Conservation (phyloP, 2,329 filamentous ascomycete species). For the Massarina eburnea region DNA sequence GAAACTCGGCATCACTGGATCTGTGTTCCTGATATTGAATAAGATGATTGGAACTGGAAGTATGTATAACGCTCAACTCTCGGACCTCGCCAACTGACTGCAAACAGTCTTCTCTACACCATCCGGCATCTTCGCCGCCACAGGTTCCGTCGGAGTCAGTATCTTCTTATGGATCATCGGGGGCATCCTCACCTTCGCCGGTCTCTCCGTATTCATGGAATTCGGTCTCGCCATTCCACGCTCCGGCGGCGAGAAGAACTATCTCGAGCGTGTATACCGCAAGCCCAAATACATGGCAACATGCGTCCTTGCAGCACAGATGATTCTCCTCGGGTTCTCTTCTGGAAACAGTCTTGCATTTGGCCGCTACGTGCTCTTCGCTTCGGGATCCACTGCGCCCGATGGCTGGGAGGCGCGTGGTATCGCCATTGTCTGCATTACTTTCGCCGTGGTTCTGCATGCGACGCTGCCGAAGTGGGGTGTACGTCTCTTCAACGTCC, state of each 20-base stretch:
- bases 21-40: conserved; percentile 39
- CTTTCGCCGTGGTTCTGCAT: conserved; percentile 59
- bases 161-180: conserved; percentile 57
- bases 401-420: conserved; percentile 61
- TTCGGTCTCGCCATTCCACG: conserved; percentile 64
- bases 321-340: conserved; percentile 64
- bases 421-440: conserved; percentile 50
- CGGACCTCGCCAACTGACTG: background rate
- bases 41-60: conserved; percentile 35
- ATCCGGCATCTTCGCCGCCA: conserved; percentile 57
- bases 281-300: conserved; percentile 61
- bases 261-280: conserved; percentile 64
- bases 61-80: conserved; percentile 12
- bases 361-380: conserved; percentile 60
- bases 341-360: conserved; percentile 62
- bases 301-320: conserved; percentile 61
- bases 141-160: conserved; percentile 58
- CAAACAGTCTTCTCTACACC: conserved; percentile 57
- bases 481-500: conserved; percentile 59
- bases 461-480: conserved; percentile 59
- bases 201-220: conserved; percentile 64
- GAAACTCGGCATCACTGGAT: conserved; percentile 37
- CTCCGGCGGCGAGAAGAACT: conserved; percentile 67
- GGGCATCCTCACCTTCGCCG: conserved; percentile 58
- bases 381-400: conserved; percentile 50